Evolutionary conservation across 2,329 filamentous ascomycete species (phyloP).

Genomic region (Aureobasidium lini): DNA sequence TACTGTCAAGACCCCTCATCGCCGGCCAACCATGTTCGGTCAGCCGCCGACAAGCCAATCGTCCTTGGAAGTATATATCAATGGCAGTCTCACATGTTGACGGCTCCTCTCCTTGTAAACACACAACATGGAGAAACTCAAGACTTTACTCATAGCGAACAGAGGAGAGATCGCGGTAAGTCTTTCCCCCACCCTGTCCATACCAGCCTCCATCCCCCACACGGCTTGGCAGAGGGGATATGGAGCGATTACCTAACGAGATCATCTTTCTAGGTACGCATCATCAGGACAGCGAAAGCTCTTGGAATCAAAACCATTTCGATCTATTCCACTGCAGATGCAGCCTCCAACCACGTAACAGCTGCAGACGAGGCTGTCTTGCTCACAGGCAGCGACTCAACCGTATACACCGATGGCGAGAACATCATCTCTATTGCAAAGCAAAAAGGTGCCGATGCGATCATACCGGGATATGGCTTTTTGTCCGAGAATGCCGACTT

Average conservation of each 20-base stretch:
- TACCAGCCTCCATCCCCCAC: not conserved
- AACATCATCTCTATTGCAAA: constrained; percentile 47
- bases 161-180: constrained; percentile 30
- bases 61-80: not conserved
- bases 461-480: constrained; percentile 63
- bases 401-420: constrained; percentile 43
- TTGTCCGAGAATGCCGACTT: constrained; percentile 58
- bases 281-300: constrained; percentile 44
- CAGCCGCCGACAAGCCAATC: not conserved
- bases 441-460: constrained; percentile 44
- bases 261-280: constrained; percentile 31
- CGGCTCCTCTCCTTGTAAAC: not conserved
- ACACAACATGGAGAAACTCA: constrained; percentile 36
- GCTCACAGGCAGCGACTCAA: constrained; percentile 41
- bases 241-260: constrained; percentile 6
- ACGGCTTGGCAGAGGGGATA: not conserved
- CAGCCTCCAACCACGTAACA: constrained; percentile 47
- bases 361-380: constrained; percentile 47
- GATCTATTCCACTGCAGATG: constrained; percentile 52
- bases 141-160: constrained; percentile 51
- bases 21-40: not conserved
- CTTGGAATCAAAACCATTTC: constrained; percentile 47
- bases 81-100: not conserved
- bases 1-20: constrained; percentile 5
- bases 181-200: not conserved